A percentile compares a stretch with the other conserved stretches of the same genome.
Evolutionary conservation across 2,329 filamentous ascomycete genomes (phyloP).

Genomic region (Fusarium devonianum): DNA sequence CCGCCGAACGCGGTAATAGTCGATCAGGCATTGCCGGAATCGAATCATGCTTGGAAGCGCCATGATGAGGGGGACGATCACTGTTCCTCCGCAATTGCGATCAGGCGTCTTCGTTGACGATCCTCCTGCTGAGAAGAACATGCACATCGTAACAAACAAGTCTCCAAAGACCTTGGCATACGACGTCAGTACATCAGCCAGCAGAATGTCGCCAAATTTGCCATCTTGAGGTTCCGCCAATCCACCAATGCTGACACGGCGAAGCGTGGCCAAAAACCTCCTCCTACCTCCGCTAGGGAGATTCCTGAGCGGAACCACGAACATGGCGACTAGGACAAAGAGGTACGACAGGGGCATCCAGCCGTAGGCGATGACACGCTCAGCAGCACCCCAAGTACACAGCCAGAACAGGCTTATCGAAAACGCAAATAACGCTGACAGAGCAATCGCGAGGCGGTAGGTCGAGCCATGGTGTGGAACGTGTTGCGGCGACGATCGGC

Average conservation of each 20-base stretch:
- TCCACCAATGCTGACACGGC: conserved; percentile 82
- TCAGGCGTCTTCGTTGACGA: conserved; percentile 83
- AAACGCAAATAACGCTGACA: conserved; percentile 73
- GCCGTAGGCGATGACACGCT: conserved; percentile 78
- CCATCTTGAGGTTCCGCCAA: conserved; percentile 86
- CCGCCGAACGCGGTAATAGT: conserved; percentile 76
- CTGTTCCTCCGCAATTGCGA: conserved; percentile 78
- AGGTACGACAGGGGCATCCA: conserved; percentile 88
- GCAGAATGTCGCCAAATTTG: conserved; percentile 91
- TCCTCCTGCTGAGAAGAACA: conserved; percentile 78
- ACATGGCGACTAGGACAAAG: conserved; percentile 71
- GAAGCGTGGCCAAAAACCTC: conserved; percentile 77
- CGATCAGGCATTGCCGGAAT: conserved; percentile 88
- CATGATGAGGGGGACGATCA: conserved; percentile 85
- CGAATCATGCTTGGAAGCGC: conserved; percentile 85
- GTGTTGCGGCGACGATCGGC: conserved; percentile 73
- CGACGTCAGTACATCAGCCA: conserved; percentile 93
- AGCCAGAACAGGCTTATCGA: conserved; percentile 86
- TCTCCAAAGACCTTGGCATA: conserved; percentile 94
- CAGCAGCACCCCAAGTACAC: conserved; percentile 73
- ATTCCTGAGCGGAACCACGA: conserved; percentile 75
- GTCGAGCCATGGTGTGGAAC: conserved; percentile 80
- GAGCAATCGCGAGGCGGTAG: conserved; percentile 82
- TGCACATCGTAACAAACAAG: conserved; percentile 86
- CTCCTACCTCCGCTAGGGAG: conserved; percentile 74